These are phyloP conservation scores for Lentinus brumalis DNA, from an alignment of 768 basidiomycete species.

Conservation along the genomic window DNA sequence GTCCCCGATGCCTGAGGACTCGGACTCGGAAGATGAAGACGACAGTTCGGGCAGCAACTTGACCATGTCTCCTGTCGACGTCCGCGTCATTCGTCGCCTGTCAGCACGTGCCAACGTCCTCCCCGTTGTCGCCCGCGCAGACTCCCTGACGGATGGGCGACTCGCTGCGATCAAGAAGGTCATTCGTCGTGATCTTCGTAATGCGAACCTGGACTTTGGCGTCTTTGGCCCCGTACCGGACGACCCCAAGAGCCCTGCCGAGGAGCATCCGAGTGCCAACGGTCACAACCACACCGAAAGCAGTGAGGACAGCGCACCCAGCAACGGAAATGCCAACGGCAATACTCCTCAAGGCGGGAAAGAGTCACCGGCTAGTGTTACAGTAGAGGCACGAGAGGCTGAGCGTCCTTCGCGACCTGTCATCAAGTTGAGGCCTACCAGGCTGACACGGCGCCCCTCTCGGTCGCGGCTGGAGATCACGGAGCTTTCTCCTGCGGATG, in stretches of 20 bases:
- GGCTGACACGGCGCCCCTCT: slow-evolving; percentile 47
- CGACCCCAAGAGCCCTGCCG: slow-evolving; percentile 11
- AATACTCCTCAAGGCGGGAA: slow-evolving; percentile 38
- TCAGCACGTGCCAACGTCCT: slow-evolving; percentile 76
- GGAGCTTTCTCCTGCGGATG: slow-evolving; percentile 44
- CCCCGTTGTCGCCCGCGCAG: slow-evolving; percentile 78
- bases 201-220: slow-evolving; percentile 74
- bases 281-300: slow-evolving; percentile 13
- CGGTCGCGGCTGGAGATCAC: slow-evolving; percentile 72
- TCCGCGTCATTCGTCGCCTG: slow-evolving; percentile 77
- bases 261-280: background rate
- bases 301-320: background rate
- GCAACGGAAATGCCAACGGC: slow-evolving; percentile 23
- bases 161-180: slow-evolving; percentile 70
- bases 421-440: slow-evolving; percentile 66
- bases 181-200: slow-evolving; percentile 65
- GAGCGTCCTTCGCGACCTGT: slow-evolving; percentile 70
- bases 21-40: slow-evolving; percentile 53
- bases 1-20: slow-evolving; percentile 48
- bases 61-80: slow-evolving; percentile 76
- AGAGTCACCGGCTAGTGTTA: slow-evolving; percentile 4
- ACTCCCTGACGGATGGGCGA: slow-evolving; percentile 82
- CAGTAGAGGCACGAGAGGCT: slow-evolving; percentile 9
- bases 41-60: slow-evolving; percentile 52
- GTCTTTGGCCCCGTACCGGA: slow-evolving; percentile 57